phyloP scores from a whole-genome alignment of 2,329 filamentous ascomycete species.

The Alternaria brassicae region DNA sequence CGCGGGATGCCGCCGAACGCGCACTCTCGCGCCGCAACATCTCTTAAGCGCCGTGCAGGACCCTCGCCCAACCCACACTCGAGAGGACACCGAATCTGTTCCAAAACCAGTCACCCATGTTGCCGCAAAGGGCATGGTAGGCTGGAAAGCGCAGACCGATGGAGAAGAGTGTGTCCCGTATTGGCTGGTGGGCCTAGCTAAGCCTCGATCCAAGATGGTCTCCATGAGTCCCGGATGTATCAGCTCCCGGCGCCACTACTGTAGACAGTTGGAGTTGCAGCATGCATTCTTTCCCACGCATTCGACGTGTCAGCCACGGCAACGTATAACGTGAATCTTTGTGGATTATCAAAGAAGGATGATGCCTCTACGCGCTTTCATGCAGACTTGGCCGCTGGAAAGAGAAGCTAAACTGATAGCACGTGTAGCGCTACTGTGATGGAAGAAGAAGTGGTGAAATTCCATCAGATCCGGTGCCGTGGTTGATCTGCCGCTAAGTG shows the following conservation, averaged over 20 bases:
- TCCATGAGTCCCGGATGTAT: constrained; percentile 43
- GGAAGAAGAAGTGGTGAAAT: neutral
- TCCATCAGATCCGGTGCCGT: constrained; percentile 13
- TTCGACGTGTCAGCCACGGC: constrained; percentile 27
- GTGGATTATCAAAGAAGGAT: neutral
- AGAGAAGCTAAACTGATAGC: no score
- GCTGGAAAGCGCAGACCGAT: neutral
- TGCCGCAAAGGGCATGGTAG: constrained; percentile 14
- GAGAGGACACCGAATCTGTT: constrained; percentile 8
- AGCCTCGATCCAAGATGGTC: constrained; percentile 43
- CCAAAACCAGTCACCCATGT: constrained; percentile 7
- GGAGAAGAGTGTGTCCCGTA: constrained; percentile 31
- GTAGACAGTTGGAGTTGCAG: constrained; percentile 37
- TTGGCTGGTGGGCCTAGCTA: constrained; percentile 34
- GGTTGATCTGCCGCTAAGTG: constrained; percentile 22
- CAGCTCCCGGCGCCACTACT: constrained; percentile 44
- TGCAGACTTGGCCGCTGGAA: neutral
- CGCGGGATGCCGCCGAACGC: constrained; percentile 2
- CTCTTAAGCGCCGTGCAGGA: constrained; percentile 9
- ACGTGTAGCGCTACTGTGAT: neutral
- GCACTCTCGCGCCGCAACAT: constrained; percentile 1
- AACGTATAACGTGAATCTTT: neutral
- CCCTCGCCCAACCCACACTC: neutral
- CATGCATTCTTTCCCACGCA: constrained; percentile 20
- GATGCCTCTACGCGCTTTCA: neutral